Evolutionary conservation across 192 early-diverging fungal species (phyloP), one percentile per base, ranked within the genome.

Genomic region (Linnemannia exigua): DNA sequence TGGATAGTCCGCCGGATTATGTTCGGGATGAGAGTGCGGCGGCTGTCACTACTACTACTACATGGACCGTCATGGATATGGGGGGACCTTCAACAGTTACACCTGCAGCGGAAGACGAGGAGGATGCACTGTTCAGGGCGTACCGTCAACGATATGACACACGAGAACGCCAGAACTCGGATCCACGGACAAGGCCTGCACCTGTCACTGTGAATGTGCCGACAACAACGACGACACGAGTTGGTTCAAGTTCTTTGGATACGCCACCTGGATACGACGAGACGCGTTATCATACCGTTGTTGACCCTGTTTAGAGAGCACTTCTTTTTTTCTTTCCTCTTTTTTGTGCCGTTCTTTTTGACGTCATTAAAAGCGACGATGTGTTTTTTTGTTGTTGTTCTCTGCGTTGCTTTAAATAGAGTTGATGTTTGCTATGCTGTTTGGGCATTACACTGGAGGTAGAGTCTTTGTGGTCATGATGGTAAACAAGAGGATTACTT

Each of bases 1-100:
- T 70, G 7, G 84, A 86, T 25, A 86, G 84, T 54, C 84, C 84
- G 37, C 84, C 84, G 2, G 84, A 86, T 51, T 86, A 86, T 77
- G 84, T 77, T 6, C 68, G 79, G 37, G 48, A 75, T 33, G 77
- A 85, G 35, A 38, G 66, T 5, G 5, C 31, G 2, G 67, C 51
- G n/a, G 17, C 41, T 19, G 54, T 5, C 0, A 12, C 20, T 19
- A 41, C 54, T 4, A 38, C n/a, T n/a, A 19, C 15, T 37, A 31
- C 37, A 63, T 36, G 19, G 20, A 54, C 51, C 38, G 37, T 52
- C 22, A 28, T 22, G 22, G 71, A 54, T 35, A n/a, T 41, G 67
- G n/a, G 31, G 1, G 19, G n/a, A 9, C 37, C 25, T 33, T 9
- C 35, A 22, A 20, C 54, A 20, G 3, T 63, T 0, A 19, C 15